Evolutionary conservation across 192 early-diverging fungal species (phyloP).

Genomic region (Rhizophagus sp.): DNA sequence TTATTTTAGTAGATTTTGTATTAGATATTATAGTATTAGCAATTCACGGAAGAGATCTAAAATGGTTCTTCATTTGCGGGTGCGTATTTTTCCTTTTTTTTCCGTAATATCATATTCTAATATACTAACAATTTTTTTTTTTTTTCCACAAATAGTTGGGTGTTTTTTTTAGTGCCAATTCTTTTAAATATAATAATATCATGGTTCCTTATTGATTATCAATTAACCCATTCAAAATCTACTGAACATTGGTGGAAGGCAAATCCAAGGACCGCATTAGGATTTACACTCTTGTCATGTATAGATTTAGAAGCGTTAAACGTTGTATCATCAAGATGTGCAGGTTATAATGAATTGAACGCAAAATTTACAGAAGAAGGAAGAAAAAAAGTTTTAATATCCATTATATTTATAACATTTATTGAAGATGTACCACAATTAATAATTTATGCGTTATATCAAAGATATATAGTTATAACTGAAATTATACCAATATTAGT

Average conservation of each 20-base stretch:
- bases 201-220: not conserved
- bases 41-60: not conserved
- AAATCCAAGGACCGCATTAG: not conserved
- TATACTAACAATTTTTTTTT: not conserved
- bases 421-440: not conserved
- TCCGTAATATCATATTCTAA: not conserved
- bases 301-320: not conserved
- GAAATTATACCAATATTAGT: not conserved
- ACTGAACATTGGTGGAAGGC: not conserved
- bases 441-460: not conserved
- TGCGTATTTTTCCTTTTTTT: not conserved
- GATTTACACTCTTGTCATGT: not conserved
- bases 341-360: not conserved
- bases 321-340: not conserved
- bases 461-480: not conserved
- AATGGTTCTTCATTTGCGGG: not conserved
- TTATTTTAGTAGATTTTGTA: not conserved
- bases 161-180: not conserved
- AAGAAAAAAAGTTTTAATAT: not conserved
- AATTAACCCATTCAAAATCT: not conserved
- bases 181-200: not conserved
- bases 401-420: not conserved
- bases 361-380: not conserved
- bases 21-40: not conserved
- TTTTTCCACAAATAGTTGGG: not conserved